phyloP scores from a whole-genome alignment of 1,284 basidiomycete genomes.

The Inonotus hispidus region DNA sequence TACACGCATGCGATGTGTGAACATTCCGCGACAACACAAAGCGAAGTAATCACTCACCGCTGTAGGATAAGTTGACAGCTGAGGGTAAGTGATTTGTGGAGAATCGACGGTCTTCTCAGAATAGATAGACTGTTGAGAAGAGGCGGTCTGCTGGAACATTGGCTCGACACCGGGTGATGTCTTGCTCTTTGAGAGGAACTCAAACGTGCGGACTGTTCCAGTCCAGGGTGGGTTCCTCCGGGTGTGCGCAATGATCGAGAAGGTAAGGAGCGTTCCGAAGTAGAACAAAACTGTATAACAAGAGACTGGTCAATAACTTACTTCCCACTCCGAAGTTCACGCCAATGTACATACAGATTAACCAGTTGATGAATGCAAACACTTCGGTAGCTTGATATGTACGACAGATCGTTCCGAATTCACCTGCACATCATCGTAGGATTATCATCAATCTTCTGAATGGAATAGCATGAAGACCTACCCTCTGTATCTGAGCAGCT shows the following conservation, averaged over 20 bases:
- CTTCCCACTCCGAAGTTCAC: background rate
- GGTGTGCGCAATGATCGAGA: constrained; percentile 11
- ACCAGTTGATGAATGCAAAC: constrained; percentile 48
- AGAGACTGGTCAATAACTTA: background rate
- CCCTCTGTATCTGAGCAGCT: constrained; percentile 20
- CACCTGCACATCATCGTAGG: background rate
- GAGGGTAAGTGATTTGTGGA: background rate
- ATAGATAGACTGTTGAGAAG: background rate
- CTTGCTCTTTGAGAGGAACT: constrained; percentile 4
- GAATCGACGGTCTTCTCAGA: too few species aligned
- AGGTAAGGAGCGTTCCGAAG: constrained; percentile 16
- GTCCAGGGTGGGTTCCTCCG: constrained; percentile 12
- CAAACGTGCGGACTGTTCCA: constrained; percentile 10
- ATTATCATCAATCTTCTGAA: background rate
- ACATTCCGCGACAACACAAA: too few species aligned
- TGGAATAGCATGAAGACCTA: background rate
- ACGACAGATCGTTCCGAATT: constrained; percentile 29
- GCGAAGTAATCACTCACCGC: background rate
- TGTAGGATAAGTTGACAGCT: background rate
- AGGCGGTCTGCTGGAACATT: background rate
- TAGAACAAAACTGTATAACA: constrained; percentile 18
- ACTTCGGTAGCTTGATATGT: constrained; percentile 43
- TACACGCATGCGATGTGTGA: background rate
- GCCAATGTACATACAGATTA: constrained; percentile 35
- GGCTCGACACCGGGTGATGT: too few species aligned